Conservation (phyloP, 129 eudicot genomes). For the Logfia minima region DNA sequence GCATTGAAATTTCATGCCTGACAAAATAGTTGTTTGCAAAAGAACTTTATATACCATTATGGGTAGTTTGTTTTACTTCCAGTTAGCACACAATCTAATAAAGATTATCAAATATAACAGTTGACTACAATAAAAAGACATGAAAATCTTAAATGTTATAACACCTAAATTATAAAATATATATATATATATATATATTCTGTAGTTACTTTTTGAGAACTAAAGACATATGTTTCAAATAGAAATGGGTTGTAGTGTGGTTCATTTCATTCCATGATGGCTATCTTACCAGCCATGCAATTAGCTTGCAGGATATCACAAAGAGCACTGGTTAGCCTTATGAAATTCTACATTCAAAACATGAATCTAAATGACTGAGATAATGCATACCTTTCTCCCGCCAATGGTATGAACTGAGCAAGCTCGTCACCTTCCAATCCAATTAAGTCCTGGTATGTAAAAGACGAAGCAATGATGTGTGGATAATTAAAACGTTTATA, state of each 20-base stretch:
- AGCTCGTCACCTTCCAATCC: conserved; percentile 85
- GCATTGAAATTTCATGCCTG: background rate
- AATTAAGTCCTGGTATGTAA: conserved; percentile 67
- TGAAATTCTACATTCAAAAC: background rate
- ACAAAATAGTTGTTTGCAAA: background rate
- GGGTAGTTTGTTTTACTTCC: background rate
- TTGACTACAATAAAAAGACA: background rate
- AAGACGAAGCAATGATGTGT: conserved; percentile 19
- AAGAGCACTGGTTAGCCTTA: background rate
- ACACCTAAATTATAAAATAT: no score
- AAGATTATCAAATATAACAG: background rate
- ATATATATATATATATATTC: background rate
- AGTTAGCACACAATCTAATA: background rate
- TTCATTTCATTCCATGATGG: no score
- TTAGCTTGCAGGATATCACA: background rate
- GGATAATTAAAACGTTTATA: conserved; percentile 4
- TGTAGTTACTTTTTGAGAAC: background rate
- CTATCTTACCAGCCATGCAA: background rate
- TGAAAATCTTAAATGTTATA: background rate
- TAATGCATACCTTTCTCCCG: conserved; percentile 64
- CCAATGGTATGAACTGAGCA: conserved; percentile 65
- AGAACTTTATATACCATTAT: background rate
- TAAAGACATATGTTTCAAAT: background rate
- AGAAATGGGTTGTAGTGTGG: no score
- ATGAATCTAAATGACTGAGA: conserved; percentile 1